These are phyloP conservation scores for Aphanomyces astaci DNA, from an alignment of 352 stramenopile species.

Conservation along the genomic window DNA sequence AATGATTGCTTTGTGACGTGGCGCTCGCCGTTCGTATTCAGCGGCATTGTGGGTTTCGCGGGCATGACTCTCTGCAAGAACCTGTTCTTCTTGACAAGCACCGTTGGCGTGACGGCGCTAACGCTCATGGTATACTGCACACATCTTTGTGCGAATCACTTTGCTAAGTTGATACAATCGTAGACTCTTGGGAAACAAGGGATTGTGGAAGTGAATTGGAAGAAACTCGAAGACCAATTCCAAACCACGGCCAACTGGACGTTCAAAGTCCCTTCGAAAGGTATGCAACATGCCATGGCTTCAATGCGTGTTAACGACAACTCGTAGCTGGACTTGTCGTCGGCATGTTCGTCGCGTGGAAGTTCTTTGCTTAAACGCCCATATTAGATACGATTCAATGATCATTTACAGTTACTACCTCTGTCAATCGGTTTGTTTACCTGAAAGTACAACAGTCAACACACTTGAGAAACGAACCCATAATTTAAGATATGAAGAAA, in stretches of 20 bases:
- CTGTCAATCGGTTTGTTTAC: neutral
- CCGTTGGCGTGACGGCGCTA: neutral
- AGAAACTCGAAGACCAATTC: neutral
- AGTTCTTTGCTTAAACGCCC: neutral
- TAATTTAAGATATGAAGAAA: too few relatives aligned
- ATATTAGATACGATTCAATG: neutral
- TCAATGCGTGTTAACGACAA: neutral
- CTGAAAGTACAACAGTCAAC: too few relatives aligned
- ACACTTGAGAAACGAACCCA: too few relatives aligned
- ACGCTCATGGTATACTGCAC: neutral
- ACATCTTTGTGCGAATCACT: too few relatives aligned
- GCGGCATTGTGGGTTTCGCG: neutral
- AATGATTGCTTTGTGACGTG: neutral
- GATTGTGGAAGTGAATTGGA: neutral
- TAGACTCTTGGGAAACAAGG: conserved; percentile 4
- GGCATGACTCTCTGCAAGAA: neutral
- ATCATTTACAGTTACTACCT: neutral
- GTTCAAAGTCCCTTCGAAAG: conserved; percentile 4
- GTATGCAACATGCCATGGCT: neutral
- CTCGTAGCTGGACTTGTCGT: neutral
- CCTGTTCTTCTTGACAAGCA: conserved; percentile 1
- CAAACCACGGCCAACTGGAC: neutral
- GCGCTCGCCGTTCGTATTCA: neutral
- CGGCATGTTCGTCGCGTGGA: conserved; percentile 4
- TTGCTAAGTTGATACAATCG: too few relatives aligned